A percentile compares a stretch with the other conserved stretches of the same genome.
Evolutionary conservation across 306 rosid genomes (phyloP).

Genomic region (Lagenaria siceraria): DNA sequence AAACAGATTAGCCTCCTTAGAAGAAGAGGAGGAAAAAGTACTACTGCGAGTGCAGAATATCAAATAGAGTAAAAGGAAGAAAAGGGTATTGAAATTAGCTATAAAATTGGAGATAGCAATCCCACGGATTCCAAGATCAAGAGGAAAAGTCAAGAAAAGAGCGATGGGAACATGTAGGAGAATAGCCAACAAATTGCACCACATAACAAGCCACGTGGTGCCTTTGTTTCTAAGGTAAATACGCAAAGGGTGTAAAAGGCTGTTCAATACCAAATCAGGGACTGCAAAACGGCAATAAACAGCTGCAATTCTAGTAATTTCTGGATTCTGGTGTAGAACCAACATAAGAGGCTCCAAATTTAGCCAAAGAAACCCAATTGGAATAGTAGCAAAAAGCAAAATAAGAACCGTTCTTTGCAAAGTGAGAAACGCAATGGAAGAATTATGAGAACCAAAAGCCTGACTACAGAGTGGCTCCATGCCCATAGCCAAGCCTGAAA

Average conservation of each 20-base stretch:
- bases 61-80: conserved; percentile 43
- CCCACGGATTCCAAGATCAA: conserved; percentile 56
- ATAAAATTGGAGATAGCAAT: conserved; percentile 53
- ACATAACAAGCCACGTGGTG: conserved; percentile 63
- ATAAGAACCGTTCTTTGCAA: conserved; percentile 40
- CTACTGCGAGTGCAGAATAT: conserved; percentile 9
- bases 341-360: conserved; percentile 66
- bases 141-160: conserved; percentile 46
- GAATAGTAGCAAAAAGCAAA: conserved; percentile 44
- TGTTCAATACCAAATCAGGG: conserved; percentile 65
- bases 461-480: conserved; percentile 20
- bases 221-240: conserved; percentile 60
- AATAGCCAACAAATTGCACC: conserved; percentile 44
- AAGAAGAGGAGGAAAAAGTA: neutral
- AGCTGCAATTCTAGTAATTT: conserved; percentile 46
- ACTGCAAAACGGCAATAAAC: conserved; percentile 54
- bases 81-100: conserved; percentile 49
- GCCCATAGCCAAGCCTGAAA: conserved; percentile 12
- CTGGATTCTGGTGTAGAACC: conserved; percentile 40
- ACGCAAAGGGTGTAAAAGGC: conserved; percentile 61
- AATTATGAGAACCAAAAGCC: conserved; percentile 35
- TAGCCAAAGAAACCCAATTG: conserved; percentile 51
- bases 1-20: neutral
- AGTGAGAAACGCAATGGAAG: conserved; percentile 33
- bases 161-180: conserved; percentile 50